Evolutionary conservation across 2,329 filamentous ascomycete species (phyloP), one percentile per base, ranked within the genome.

Genomic region (Beauveria medogensis): DNA sequence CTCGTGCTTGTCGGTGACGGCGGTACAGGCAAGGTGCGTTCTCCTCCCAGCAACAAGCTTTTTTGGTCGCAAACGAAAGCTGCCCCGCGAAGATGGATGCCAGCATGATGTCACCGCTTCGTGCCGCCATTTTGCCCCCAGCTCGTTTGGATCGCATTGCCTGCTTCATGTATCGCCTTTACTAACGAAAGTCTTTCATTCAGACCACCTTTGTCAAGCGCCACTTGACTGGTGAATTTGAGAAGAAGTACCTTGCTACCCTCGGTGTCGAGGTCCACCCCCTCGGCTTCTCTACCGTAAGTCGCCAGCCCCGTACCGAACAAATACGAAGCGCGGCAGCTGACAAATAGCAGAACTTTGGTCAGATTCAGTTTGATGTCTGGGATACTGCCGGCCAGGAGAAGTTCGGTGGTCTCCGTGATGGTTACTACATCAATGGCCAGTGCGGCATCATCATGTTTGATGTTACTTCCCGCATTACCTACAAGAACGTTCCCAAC

Each of bases 361-460:
- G 94, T 70, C 84, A 87, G 72, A 97, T 99, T 74, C 91, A 95
- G 82, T 99, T 99, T 82, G 93, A 99, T 77, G 94, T 97, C 70
- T 99, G 93, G 93, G 93, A 99, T 78, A 99, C 93, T 66, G 93
- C 93, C 71, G 93, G 93, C 71, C 93, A 99, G 82, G 93, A 99
- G 85, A 99, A 97, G 87, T 99, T 99, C 69, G 93, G 93, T 79
- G 93, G 93, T 85, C 91, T 99, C 73, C 91, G 93, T 82, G 93
- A 99, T 80, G 93, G 93, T 70, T 99, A 99, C 88, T 99, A 99
- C 85, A 99, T 99, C 86, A 97, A 97, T 83, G 93, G 93, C 74
- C 93, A 97, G 82, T 97, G 93, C 80, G 93, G 94, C 82, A 97
- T 99, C 84, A 97, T 99, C 88, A 99, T 99, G 93, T 99, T 99